Base-by-base conservation (phyloP, 116 monocot genomes). In the Trichopus zeylanicus region DNA sequence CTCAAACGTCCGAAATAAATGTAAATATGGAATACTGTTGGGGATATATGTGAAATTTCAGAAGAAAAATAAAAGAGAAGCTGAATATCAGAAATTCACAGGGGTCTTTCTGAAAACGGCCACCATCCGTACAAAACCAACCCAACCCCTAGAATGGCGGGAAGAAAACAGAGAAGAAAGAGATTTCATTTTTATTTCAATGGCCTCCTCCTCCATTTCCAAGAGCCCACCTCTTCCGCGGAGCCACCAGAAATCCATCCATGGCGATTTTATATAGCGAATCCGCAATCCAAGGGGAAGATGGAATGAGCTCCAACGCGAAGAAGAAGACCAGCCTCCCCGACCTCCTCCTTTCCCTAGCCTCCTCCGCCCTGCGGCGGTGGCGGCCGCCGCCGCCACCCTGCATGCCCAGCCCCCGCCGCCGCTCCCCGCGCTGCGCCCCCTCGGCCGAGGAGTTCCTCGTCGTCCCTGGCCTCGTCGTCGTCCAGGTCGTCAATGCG, bases 401-500 rank as follows among this genome's bases (percentile, higher is more conserved):
- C 1, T 18, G 3, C 0, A 51, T 63, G 48, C 10, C 33, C 33
- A 60, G 46, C 26, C 18, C 26, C 25, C 11, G 20, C 12, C 31
- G 3, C 31, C 0, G n/a, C 30, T n/a, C n/a, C n/a, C n/a, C n/a
- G n/a, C n/a, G n/a, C n/a, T n/a, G n/a, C n/a, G n/a, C n/a, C n/a
- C n/a, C n/a, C n/a, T n/a, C n/a, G n/a, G 4, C 56, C 49, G 46
- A 73, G 60, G 74, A 74, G 9, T 26, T 49, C 29, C 20, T 65
- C 8, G 59, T 67, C 57, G 38, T 74, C 12, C 3, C 12, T 0
- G 74, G 79, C 7, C 53, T 74, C 21, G 23, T 74, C 12, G 57
- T 6, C 4, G 74, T 62, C 51, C 79, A 79, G 26, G 51, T 70
- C 32, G 30, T 66, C 32, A 46, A 31, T 26, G 69, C 57, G 16